Evolutionary conservation across 306 rosid species (phyloP).

Genomic region (Quercus alba): DNA sequence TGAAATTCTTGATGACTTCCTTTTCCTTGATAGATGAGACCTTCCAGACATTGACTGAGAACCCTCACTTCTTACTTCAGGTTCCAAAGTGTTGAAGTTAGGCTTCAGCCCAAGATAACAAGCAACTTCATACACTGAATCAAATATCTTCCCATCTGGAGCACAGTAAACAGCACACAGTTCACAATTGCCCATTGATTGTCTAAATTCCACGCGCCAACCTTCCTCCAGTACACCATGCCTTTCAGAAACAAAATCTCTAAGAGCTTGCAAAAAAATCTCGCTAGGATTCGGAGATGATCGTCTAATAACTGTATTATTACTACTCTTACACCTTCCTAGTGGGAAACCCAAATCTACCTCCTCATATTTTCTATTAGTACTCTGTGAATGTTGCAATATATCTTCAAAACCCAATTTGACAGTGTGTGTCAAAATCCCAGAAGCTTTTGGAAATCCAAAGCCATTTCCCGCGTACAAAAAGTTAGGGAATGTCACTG

Average conservation of each 20-base stretch:
- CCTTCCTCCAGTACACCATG: slow-evolving; percentile 92
- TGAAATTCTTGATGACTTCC: slow-evolving; percentile 47
- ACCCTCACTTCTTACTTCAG: slow-evolving; percentile 59
- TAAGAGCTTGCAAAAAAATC: slow-evolving; percentile 82
- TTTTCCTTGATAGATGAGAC: slow-evolving; percentile 59
- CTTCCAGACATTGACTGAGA: slow-evolving; percentile 43
- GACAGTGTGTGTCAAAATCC: slow-evolving; percentile 51
- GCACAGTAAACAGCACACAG: slow-evolving; percentile 86
- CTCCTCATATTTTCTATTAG: slow-evolving; percentile 55
- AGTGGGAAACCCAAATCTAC: slow-evolving; percentile 49
- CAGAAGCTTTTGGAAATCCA: slow-evolving; percentile 64
- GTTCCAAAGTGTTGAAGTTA: slow-evolving; percentile 49
- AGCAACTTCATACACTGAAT: slow-evolving; percentile 93
- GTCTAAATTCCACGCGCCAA: slow-evolving; percentile 90
- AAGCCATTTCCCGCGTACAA: slow-evolving; percentile 48
- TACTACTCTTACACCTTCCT: slow-evolving; percentile 57
- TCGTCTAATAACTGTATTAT: slow-evolving; percentile 44
- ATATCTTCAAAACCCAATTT: slow-evolving; percentile 72
- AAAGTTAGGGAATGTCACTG: slow-evolving; percentile 62
- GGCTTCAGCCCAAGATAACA: slow-evolving; percentile 76
- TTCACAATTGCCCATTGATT: slow-evolving; percentile 60
- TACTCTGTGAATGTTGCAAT: slow-evolving; percentile 51
- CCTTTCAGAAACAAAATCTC: slow-evolving; percentile 77
- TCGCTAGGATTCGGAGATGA: slow-evolving; percentile 58
- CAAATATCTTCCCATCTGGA: slow-evolving; percentile 92